Percentiles rank a stretch among this genome's conserved stretches.
These are phyloP conservation scores for Cordyceps militaris DNA, from an alignment of 2,329 filamentous ascomycete species.

Conservation along the genomic window DNA sequence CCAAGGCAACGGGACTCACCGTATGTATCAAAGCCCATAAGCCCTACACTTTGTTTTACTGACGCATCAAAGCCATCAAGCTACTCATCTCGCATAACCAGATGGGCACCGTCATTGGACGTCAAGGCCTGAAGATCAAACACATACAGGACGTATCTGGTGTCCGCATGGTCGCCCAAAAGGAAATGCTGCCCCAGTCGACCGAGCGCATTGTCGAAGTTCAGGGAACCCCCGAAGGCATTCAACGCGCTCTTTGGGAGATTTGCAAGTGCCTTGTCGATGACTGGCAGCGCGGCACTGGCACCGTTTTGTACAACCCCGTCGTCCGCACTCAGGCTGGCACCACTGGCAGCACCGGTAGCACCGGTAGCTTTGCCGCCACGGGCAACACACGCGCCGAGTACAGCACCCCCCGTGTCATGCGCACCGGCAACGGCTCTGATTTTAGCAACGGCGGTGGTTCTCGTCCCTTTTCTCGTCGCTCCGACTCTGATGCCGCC, in stretches of 20 bases:
- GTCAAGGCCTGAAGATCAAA: conserved; percentile 97
- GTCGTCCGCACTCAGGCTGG: conserved; percentile 75
- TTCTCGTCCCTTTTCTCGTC: conserved; percentile 63
- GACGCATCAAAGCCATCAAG: conserved; percentile 66
- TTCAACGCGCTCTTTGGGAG: conserved; percentile 95
- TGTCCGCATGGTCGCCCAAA: conserved; percentile 98
- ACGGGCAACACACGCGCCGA: conserved; percentile 37
- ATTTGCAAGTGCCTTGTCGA: conserved; percentile 98
- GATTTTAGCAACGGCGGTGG: conserved; percentile 79
- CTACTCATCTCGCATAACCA: conserved; percentile 99
- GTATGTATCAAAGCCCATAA: conserved; percentile 45
- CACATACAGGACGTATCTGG: conserved; percentile 96
- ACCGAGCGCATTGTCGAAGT: conserved; percentile 97
- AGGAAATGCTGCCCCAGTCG: conserved; percentile 98
- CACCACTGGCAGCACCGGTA: conserved; percentile 31
- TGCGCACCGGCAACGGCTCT: conserved; percentile 93
- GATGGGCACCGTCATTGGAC: conserved; percentile 98
- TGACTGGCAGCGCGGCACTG: conserved; percentile 94
- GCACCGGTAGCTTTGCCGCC: conserved; percentile 38
- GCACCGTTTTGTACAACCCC: conserved; percentile 96
- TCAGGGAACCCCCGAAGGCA: conserved; percentile 87
- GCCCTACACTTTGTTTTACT: background rate
- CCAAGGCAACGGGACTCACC: conserved; percentile 83
- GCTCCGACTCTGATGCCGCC: conserved; percentile 75
- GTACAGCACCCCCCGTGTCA: conserved; percentile 63